These are phyloP conservation scores for Penicillium occitanis DNA, from an alignment of 2,329 filamentous ascomycete species.

Conservation along the genomic window DNA sequence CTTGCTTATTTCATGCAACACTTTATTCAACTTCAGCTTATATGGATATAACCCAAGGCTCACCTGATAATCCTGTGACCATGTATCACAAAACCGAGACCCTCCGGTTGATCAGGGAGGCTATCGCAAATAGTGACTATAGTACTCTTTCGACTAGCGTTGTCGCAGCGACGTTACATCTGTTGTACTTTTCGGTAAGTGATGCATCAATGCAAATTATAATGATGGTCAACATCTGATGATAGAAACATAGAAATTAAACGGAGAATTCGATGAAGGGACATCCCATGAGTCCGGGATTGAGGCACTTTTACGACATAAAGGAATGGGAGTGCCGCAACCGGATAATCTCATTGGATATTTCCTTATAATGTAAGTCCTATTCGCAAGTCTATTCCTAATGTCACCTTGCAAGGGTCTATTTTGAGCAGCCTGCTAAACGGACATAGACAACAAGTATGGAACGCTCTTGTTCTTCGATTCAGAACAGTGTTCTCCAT, in stretches of 20 bases:
- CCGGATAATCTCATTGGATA: slow-evolving; percentile 18
- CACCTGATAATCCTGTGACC: slow-evolving; percentile 9
- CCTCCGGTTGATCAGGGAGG: background rate
- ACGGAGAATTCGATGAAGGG: slow-evolving; percentile 14
- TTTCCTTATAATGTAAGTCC: slow-evolving; percentile 16
- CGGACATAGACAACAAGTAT: slow-evolving; percentile 13
- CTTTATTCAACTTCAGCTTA: slow-evolving; percentile 12
- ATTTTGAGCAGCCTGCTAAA: background rate
- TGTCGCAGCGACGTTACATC: background rate
- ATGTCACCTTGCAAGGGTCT: no score
- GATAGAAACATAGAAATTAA: slow-evolving; percentile 12
- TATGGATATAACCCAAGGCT: slow-evolving; percentile 7
- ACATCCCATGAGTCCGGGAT: slow-evolving; percentile 14
- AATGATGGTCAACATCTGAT: background rate
- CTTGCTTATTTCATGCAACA: slow-evolving; percentile 16
- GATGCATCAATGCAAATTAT: background rate
- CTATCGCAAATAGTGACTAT: background rate
- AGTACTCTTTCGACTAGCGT: background rate
- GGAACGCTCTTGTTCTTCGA: slow-evolving; percentile 16
- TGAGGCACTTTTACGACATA: slow-evolving; percentile 16
- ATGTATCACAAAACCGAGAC: slow-evolving; percentile 13
- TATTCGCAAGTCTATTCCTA: no score
- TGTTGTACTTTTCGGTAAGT: slow-evolving; percentile 19
- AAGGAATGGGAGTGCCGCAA: slow-evolving; percentile 10
- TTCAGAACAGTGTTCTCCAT: slow-evolving; percentile 8